Percentiles rank a stretch among this genome's conserved stretches.
These are phyloP conservation scores for Cantharellus cinnabarinus DNA, from an alignment of 768 basidiomycete species.

Conservation along the genomic window DNA sequence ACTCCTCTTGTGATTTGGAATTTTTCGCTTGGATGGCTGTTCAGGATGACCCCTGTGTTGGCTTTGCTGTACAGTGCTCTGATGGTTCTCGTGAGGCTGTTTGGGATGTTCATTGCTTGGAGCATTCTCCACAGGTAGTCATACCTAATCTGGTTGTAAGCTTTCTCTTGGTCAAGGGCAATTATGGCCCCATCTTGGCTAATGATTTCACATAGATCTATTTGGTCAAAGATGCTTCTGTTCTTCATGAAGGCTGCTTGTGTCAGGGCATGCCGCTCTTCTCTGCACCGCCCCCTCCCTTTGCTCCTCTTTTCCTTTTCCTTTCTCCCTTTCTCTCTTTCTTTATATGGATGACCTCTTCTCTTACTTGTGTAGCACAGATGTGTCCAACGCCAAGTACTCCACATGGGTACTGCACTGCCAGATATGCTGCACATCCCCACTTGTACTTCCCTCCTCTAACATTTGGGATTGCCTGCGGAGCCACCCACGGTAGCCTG, in stretches of 20 bases:
- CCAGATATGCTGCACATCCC: no score
- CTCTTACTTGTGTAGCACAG: no score
- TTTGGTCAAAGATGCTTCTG: constrained; percentile 9
- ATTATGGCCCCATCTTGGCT: constrained; percentile 9
- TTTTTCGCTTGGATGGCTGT: background rate
- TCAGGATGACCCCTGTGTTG: constrained; percentile 8
- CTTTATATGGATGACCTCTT: no score
- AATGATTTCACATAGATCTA: constrained; percentile 7
- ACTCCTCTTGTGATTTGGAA: constrained; percentile 10
- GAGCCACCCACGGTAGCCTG: no score
- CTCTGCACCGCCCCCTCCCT: no score
- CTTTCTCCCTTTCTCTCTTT: no score
- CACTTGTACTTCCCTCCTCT: no score
- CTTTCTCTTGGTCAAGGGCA: constrained; percentile 10
- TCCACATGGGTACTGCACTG: no score
- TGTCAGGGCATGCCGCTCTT: no score
- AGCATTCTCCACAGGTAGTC: constrained; percentile 10
- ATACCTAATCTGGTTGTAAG: constrained; percentile 11
- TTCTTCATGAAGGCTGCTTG: constrained; percentile 11
- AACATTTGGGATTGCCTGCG: no score
- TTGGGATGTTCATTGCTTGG: constrained; percentile 4
- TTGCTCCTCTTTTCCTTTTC: no score
- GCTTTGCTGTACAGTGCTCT: constrained; percentile 10
- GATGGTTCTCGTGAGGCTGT: constrained; percentile 10
- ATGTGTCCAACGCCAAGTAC: no score